Evolutionary conservation across 2,329 filamentous ascomycete species (phyloP).

Genomic region (Canariomyces notabilis): DNA sequence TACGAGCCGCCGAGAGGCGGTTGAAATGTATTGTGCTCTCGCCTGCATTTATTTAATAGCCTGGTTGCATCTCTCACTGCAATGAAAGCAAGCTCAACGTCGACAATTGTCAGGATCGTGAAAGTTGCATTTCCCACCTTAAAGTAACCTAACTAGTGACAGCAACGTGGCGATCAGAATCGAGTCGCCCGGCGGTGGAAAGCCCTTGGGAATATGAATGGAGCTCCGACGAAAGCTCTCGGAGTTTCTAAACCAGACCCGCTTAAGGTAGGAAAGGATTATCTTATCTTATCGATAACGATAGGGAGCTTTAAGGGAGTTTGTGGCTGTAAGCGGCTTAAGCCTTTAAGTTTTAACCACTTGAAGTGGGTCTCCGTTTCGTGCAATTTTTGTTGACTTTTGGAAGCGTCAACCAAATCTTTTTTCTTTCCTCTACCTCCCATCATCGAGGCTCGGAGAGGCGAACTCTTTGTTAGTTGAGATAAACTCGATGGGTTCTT

Average conservation of each 20-base stretch:
- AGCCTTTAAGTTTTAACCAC: no score
- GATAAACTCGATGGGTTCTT: no score
- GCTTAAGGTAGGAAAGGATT: no score
- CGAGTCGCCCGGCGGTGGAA: no score
- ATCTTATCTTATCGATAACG: constrained; percentile 26
- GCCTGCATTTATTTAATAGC: constrained; percentile 34
- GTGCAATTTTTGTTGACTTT: constrained; percentile 17
- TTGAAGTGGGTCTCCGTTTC: constrained; percentile 4
- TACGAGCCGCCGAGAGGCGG: constrained; percentile 32
- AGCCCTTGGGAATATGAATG: no score
- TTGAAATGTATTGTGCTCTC: constrained; percentile 34
- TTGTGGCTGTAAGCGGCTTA: neutral
- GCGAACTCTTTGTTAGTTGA: no score
- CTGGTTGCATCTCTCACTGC: neutral
- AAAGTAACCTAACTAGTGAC: no score
- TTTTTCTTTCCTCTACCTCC: constrained; percentile 4
- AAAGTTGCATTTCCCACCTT: neutral
- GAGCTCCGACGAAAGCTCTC: constrained; percentile 24
- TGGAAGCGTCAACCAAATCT: constrained; percentile 4
- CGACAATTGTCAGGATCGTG: constrained; percentile 2
- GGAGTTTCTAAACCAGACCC: constrained; percentile 21
- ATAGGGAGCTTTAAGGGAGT: no score
- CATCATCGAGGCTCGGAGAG: no score
- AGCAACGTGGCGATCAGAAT: constrained; percentile 11
- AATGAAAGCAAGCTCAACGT: neutral